Base-by-base conservation (phyloP, 2,329 filamentous ascomycete species). In the Aspergillus floridensis region DNA sequence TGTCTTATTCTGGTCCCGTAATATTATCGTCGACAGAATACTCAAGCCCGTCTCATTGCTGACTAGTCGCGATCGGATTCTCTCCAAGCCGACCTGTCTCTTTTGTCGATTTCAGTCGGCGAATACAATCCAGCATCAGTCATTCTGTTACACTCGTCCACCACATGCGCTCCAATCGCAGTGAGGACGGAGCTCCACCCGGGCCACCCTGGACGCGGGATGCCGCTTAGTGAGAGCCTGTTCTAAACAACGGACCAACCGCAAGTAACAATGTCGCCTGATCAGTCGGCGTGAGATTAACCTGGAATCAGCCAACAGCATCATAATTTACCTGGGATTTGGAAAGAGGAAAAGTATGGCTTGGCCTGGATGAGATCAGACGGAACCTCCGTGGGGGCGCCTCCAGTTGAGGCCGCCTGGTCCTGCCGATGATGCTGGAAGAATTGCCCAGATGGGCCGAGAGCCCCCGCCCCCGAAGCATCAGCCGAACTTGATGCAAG, bases 1-100 rank as follows among this genome's bases (percentile, higher is more conserved):
- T 26, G 14, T 54, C 48, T 21, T 16, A 47, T 59, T 10, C 24
- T 19, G 16, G 46, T 54, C 46, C 54, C 54, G 60, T 59, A 62
- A 59, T 44, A 61, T 64, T 64, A 50, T 61, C 60, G 56, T 58
- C 52, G 38, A 50, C 38, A 31, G 49, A 53, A 50, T 22, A 41
- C 22, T 38, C 38, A 41, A 29, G 41, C 21, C 19, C 32, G 24
- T 53, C 44, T 38, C 22, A 29, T 26, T 19, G n/a, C 21, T 44
- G n/a, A 21, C 38, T 57, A 24, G 35, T 31, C 22, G 29, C 38
- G 14, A 51, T 24, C 38, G 32, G 19, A 55, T 35, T 24, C 6
- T 44, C 38, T 44, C 38, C 41, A 48, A 35, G 24, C 10, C 31
- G 31, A n/a, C 16, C 53, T 46, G 46, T 38, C 53, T 44, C 41